Evolutionary conservation across 1,284 basidiomycete genomes (phyloP), one percentile per base, ranked within the genome.

Genomic region (Abortiporus biennis): DNA sequence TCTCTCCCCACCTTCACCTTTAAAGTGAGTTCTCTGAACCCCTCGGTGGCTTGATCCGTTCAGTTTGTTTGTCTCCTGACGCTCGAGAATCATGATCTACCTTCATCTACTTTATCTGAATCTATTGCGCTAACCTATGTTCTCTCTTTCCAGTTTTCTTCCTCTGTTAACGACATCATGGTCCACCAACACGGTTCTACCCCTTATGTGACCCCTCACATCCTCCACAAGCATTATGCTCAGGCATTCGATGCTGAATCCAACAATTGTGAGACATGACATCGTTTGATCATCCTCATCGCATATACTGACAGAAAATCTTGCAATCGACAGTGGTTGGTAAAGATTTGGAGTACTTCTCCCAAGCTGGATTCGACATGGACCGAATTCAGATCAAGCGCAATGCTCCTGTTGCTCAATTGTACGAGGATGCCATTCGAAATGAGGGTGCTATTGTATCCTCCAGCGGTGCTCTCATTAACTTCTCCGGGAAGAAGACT

Each of bases 401-500:
- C 65, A 99, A 99, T 59, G 94, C 94, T 6, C 81, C 95, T 30
- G 86, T 93, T 42, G 92, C 95, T 3, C 80, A 89, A 61, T 84
- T 99, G 9, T 99, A 99, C 71, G 95, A 99, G 65, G 96, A 99
- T 58, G 95, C 95, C 57, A 87, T 98, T 70, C 83, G 89, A 55
- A 96, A 98, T 66, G 95, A 99, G 65, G 94, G 95, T 50, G 95
- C 95, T 57, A 88, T 98, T 71, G 92, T 99, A 70, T 95, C 95
- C 40, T 85, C 88, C 30, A 91, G 84, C 15, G 95, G 96, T 51
- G 94, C 95, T 16, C 74, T 99, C 55, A 99, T 99, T 82, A 99
- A 99, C 80, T 99, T 98, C 62, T 97, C 93, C 13, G 95, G 95
- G 36, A 98, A 98, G 77, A 99, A 99, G 78, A 98, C 96, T 2